Conservation (phyloP, 1,139 yeast species). For the Taphrina wiesneri region DNA sequence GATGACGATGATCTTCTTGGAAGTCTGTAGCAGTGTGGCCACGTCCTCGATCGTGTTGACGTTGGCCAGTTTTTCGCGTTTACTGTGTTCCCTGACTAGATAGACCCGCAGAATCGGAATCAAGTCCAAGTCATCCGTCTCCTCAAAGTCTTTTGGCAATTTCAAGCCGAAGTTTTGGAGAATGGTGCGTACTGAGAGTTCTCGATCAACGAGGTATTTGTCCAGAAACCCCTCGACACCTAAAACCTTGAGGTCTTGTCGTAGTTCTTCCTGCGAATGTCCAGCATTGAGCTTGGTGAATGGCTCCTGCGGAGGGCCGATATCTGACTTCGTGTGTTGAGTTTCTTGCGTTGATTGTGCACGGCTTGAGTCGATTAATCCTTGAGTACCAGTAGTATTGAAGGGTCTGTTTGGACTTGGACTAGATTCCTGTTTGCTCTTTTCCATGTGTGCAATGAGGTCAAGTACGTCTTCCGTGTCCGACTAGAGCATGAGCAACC, state of each 20-base stretch:
- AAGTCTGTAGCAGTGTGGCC: slow-evolving; percentile 54
- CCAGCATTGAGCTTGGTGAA: no score
- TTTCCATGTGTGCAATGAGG: slow-evolving; percentile 6
- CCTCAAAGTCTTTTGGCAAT: slow-evolving; percentile 14
- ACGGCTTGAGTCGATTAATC: no score
- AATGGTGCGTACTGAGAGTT: background rate
- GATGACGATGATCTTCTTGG: slow-evolving; percentile 69
- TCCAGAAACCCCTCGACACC: slow-evolving; percentile 20
- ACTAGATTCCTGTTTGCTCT: background rate
- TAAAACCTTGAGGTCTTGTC: background rate
- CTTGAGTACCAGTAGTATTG: no score
- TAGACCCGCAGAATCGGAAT: slow-evolving; percentile 21
- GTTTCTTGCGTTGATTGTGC: no score
- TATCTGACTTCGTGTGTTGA: no score
- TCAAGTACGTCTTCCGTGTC: slow-evolving; percentile 15
- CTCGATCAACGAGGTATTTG: background rate
- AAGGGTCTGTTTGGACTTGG: no score
- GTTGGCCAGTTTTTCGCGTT: slow-evolving; percentile 39
- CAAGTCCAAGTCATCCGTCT: background rate
- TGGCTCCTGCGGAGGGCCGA: no score
- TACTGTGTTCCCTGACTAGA: slow-evolving; percentile 15
- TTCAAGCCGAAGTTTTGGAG: slow-evolving; percentile 9
- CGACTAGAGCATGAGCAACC: background rate
- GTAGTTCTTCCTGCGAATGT: background rate
- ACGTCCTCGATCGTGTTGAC: slow-evolving; percentile 66